phyloP scores from a whole-genome alignment of 2,329 filamentous ascomycete species.

The Alternaria sp. region DNA sequence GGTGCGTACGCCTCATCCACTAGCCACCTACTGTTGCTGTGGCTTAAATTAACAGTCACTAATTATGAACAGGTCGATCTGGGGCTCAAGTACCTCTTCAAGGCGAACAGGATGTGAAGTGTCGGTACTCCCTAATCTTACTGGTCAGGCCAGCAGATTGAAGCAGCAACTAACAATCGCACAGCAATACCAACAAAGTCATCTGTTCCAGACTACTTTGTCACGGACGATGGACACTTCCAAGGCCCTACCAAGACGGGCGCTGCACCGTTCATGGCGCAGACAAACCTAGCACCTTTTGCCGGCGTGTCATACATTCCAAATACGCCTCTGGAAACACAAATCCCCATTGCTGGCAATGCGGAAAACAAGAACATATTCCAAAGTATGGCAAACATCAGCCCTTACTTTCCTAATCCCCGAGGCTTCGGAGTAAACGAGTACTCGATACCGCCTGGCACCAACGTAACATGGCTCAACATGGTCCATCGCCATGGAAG shows the following conservation, averaged over 20 bases:
- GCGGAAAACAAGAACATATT: conserved; percentile 70
- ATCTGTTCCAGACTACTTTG: conserved; percentile 42
- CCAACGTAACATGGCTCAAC: conserved; percentile 72
- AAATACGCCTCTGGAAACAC: conserved; percentile 73
- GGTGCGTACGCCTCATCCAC: conserved; percentile 15
- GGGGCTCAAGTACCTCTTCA: conserved; percentile 23
- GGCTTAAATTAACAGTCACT: not conserved
- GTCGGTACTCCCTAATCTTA: conserved; percentile 23
- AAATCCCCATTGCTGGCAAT: conserved; percentile 68
- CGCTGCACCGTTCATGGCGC: conserved; percentile 70
- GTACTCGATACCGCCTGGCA: conserved; percentile 69
- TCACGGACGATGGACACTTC: conserved; percentile 40
- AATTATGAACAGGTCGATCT: conserved; percentile 8
- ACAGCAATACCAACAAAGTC: conserved; percentile 31
- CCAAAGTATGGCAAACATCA: conserved; percentile 71
- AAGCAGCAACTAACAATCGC: conserved; percentile 7
- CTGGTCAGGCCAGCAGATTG: not conserved
- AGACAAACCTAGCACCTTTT: conserved; percentile 72
- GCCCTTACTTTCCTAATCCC: conserved; percentile 72
- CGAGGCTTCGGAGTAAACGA: conserved; percentile 75
- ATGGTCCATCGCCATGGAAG: conserved; percentile 77
- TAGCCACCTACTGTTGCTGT: not conserved
- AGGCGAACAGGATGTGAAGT: conserved; percentile 19
- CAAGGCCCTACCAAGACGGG: conserved; percentile 73
- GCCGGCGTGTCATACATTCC: conserved; percentile 67